Base-by-base conservation (phyloP, 192 early-diverging fungal species). In the Entomortierella parvispora region DNA sequence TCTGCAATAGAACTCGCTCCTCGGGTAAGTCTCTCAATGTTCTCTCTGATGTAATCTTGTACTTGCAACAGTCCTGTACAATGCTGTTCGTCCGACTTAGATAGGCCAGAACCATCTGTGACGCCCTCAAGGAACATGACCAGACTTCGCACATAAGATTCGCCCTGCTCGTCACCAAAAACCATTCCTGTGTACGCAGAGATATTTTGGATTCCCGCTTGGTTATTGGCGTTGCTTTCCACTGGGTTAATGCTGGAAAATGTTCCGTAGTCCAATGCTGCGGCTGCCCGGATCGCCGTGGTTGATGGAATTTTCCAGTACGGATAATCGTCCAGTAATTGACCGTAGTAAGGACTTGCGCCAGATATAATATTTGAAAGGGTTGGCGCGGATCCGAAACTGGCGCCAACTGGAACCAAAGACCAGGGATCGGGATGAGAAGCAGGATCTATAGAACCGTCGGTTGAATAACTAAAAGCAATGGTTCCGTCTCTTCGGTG, bases 101-200 rank as follows among this genome's bases (percentile, higher is more conserved):
- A 37, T 18, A 53, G 11, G 40, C 63, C 65, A 2, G 45, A 23
- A 15, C 57, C 44, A 31, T 58, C 45, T 25, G 74, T 55, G 17
- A 83, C 58, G 2, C 70, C 76, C 14, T 67, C 70, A 12, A 80
- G 61, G 68, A 92, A 92, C 31, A 79, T 66, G 49, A 74, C 80
- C 14, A 90, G 53, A 59, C 89, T 90, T 15, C 70, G 61, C 37
- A 87, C 71, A 60, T 90, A 90, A 1, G 89, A 85, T 68, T 90
- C 85, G 0, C 86, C 88, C 5, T 67, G 71, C 23, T 82, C 81
- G 42, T 89, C 87, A n/a, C 88, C 89, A 71, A 82, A 92, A 20
- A 83, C 79, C 62, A 80, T 80, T 69, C 64, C 85, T 28, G 80
- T 82, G 48, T 71, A 85, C n/a, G 69, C 76, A 58, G 82, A 65